Evolutionary conservation across 352 stramenopile genomes (phyloP).

Genomic region (Phytophthora parvispora): DNA sequence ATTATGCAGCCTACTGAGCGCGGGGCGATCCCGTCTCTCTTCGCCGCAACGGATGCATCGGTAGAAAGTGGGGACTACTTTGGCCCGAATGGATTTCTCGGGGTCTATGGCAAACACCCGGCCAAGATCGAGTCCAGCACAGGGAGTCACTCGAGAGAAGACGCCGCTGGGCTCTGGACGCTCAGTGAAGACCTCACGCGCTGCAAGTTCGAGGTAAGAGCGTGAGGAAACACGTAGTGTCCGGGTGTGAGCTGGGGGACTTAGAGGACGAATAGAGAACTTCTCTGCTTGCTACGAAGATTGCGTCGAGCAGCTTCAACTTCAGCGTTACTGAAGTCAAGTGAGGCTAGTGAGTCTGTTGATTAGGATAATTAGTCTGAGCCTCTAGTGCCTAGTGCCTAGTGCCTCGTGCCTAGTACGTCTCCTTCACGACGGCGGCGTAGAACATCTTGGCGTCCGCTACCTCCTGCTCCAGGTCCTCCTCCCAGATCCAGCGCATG

Average conservation of each 20-base stretch:
- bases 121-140: conserved; percentile 34
- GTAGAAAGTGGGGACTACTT: conserved; percentile 35
- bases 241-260: too few species aligned
- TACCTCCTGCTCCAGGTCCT: conserved; percentile 43
- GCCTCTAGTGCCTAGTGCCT: neutral
- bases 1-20: conserved; percentile 42
- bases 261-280: too few species aligned
- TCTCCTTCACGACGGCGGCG: conserved; percentile 5
- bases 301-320: conserved; percentile 11
- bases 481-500: conserved; percentile 48
- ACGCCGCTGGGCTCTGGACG: conserved; percentile 36
- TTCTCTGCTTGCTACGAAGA: too few species aligned
- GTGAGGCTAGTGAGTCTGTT: neutral
- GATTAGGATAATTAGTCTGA: neutral
- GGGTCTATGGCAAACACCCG: conserved; percentile 33
- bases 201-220: conserved; percentile 29
- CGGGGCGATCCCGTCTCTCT: conserved; percentile 41
- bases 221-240: neutral
- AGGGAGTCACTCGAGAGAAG: conserved; percentile 40
- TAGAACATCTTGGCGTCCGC: conserved; percentile 36
- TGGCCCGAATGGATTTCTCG: conserved; percentile 41
- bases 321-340: neutral
- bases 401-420: conserved; percentile 25
- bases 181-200: conserved; percentile 43
- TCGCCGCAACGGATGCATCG: conserved; percentile 33